Base-by-base conservation (phyloP, 306 rosid genomes). In the Acacia acuminata region DNA sequence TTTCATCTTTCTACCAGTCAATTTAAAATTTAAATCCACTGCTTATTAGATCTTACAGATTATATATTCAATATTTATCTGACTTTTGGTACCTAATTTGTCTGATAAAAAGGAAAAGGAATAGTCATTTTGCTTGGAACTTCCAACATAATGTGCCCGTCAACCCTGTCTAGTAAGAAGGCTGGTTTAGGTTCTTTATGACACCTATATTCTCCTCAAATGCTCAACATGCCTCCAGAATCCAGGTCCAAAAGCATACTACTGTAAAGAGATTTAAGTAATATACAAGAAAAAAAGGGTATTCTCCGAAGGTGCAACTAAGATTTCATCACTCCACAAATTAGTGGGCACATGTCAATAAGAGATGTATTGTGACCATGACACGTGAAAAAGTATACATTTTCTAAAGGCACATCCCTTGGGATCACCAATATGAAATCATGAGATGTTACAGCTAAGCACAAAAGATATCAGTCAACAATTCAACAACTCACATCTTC, bases 401-500 rank as follows among this genome's bases (percentile, higher is more conserved):
- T 73, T 19, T 65, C 48, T 61, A 73, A 47, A 56, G 69, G 43
- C 25, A 27, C 40, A 56, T 45, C 71, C 48, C 71, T 73, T 45
- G 45, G 45, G 44, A 45, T 82, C 67, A 67, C 73, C 77, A 65
- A 2, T 14, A 22, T 4, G 34, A 58, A 58, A 73, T 56, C 40
- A 78, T 38, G 76, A 11, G 53, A 69, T 48, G 25, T 7, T 50
- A 48, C 34, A 64, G 78, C 43, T 16, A 71, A 51, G 38, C 58
- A 58, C n/a, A 84, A 64, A 42, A 53, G 72, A 81, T 81, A 69
- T 75, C 79, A 70, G 48, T 66, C 63, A 75, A 75, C 51, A 42
- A 77, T 81, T 14, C 70, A 82, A 82, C 44, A 86, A 85, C 89
- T 88, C 82, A 92, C 98, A 70, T 93, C 87, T 88, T 92, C 90